Evolutionary conservation across 805 yeast species (phyloP), one percentile per base, ranked within the genome.

Genomic region (Candida dajiaensis): DNA sequence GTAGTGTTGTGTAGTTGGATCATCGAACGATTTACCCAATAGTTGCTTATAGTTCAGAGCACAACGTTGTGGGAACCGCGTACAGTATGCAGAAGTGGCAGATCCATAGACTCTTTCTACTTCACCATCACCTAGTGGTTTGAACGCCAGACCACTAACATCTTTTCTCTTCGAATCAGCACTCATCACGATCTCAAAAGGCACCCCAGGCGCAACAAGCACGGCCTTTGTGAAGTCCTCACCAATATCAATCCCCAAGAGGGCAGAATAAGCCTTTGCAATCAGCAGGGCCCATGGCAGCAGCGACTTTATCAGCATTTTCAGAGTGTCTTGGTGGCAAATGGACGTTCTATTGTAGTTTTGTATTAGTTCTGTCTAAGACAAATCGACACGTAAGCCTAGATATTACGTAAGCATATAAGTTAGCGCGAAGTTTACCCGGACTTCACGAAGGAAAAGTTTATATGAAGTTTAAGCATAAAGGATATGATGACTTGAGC

Each of bases 81-180:
- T 74, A 47, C 86, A 81, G 33, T 83, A 69, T 0, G 86, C 74
- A 18, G 78, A 72, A 1, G 89, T 85, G n/a, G 81, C 75, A 1
- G 88, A 77, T 4, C 97, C 97, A 61, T 81, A 89, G 1, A 79
- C 68, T 55, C 98, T 74, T 58, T 85, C 92, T 15, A 84, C 49
- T 6, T 70, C 68, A 6, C 67, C 55, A 53, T 5, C n/a, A 4
- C 67, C 45, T 26, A 68, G 56, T 1, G 69, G 63, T 43, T 81
- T 76, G 50, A 90, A 71, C 1, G 86, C 82, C 12, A 94, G 56
- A 1, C 95, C 97, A 4, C 90, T 76, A 5, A 82, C 71, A 57
- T 92, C 98, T 63, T 94, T 94, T 48, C 99, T 75, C 66, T 89
- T 88, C 3, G 96, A 84, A 58, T 94, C 98, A 22, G 88, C 83